Conservation (phyloP, 2,329 filamentous ascomycete genomes). For the Huntiella decipiens region DNA sequence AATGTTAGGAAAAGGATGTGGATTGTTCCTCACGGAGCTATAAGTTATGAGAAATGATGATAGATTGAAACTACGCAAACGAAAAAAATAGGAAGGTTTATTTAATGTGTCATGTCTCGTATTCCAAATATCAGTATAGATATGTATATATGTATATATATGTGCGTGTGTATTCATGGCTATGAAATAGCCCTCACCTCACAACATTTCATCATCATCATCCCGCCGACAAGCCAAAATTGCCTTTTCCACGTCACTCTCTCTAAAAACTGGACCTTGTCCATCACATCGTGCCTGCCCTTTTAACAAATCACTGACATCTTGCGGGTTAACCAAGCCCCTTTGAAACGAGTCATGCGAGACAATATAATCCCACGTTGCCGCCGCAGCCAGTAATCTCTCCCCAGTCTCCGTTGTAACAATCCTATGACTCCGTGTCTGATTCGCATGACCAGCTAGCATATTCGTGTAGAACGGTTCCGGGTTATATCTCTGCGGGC, state of each 20-base stretch:
- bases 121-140: too few species aligned
- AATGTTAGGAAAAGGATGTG: neutral
- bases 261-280: conserved; percentile 72
- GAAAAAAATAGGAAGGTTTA: neutral
- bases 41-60: neutral
- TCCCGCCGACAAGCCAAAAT: conserved; percentile 63
- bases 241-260: conserved; percentile 50
- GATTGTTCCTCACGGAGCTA: too few species aligned
- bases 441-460: conserved; percentile 41
- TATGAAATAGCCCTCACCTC: conserved; percentile 15
- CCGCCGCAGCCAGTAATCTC: conserved; percentile 51
- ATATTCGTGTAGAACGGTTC: conserved; percentile 52
- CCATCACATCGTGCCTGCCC: conserved; percentile 63
- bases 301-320: conserved; percentile 65
- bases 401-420: conserved; percentile 47
- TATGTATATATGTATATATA: neutral
- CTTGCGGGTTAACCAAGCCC: conserved; percentile 61
- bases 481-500: conserved; percentile 52
- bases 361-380: conserved; percentile 82
- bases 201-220: conserved; percentile 54
- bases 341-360: conserved; percentile 56
- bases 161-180: neutral
- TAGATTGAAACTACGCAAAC: neutral
- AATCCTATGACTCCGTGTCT: conserved; percentile 49
- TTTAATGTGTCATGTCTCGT: too few species aligned